These are phyloP conservation scores for Lachnellula willkommii DNA, from an alignment of 2,329 filamentous ascomycete species.

Conservation along the genomic window DNA sequence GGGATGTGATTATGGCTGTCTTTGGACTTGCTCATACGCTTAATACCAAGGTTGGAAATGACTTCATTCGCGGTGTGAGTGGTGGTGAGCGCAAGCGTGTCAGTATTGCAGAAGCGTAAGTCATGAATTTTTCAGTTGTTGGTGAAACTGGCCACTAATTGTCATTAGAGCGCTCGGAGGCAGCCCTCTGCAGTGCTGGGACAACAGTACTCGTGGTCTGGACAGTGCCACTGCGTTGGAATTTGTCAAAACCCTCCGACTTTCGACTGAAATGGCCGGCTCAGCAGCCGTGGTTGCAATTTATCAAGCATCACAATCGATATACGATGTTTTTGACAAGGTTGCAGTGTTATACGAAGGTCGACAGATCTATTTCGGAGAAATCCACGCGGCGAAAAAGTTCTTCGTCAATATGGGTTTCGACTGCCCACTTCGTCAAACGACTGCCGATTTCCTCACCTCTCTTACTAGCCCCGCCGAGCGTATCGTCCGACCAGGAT, in stretches of 20 bases:
- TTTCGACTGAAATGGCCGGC: slow-evolving; percentile 57
- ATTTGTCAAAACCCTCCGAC: slow-evolving; percentile 62
- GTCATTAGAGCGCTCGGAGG: slow-evolving; percentile 35
- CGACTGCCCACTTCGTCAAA: slow-evolving; percentile 56
- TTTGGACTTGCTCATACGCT: slow-evolving; percentile 69
- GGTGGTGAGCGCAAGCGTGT: slow-evolving; percentile 75
- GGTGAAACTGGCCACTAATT: background rate
- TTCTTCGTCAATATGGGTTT: slow-evolving; percentile 73
- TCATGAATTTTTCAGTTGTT: slow-evolving; percentile 30
- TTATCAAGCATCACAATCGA: slow-evolving; percentile 65
- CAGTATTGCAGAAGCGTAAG: slow-evolving; percentile 67
- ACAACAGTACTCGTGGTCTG: slow-evolving; percentile 68
- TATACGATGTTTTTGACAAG: slow-evolving; percentile 70
- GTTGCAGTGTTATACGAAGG: slow-evolving; percentile 74
- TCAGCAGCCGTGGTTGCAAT: slow-evolving; percentile 62
- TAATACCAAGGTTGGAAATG: slow-evolving; percentile 69
- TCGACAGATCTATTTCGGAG: slow-evolving; percentile 70
- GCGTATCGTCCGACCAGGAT: slow-evolving; percentile 48
- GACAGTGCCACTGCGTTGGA: slow-evolving; percentile 69
- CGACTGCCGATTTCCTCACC: slow-evolving; percentile 64
- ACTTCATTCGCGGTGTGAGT: slow-evolving; percentile 65
- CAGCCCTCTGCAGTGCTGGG: slow-evolving; percentile 63
- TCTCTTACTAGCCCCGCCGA: slow-evolving; percentile 59
- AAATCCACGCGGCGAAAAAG: slow-evolving; percentile 49
- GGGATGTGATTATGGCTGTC: slow-evolving; percentile 59